Evolutionary conservation across 208 protist species (phyloP), one percentile per base, ranked within the genome.

Genomic region (Leishmania mexicana): DNA sequence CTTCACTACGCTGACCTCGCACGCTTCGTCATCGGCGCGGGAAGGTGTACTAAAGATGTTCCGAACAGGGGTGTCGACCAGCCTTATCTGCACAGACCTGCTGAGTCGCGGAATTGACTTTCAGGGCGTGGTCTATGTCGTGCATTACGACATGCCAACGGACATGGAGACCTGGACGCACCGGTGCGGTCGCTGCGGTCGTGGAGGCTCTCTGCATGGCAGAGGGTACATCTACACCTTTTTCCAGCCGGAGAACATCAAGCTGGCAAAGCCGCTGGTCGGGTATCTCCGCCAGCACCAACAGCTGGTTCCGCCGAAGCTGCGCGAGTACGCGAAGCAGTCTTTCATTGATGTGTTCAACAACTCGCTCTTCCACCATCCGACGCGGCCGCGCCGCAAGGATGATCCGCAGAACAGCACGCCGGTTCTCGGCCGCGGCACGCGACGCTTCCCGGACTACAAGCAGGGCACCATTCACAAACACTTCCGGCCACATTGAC

Each of bases 51-150:
- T 99, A 76, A 90, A 97, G 73, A 94, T 98, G 78, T 99, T 99
- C 82, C 60, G 93, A 40, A 90, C 80, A 3, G 99, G 98, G 60
- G 87, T 98, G 42, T 97, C 90, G 19, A 96, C 85, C 67, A 89
- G 99, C 38, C 94, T 99, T 1, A 81, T 99, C 7, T 99, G 93
- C 84, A 99, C 99, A 28, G 99, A 99, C 90, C 95, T 99, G 35
- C 97, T 99, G 35, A 99, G 99, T 4, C 95, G 99, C 62, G 98
- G 97, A 38, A 91, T 98, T 54, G 99, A 99, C 88, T 99, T 99
- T 80, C 88, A 95, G 15, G 85, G 98, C 17, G 90, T 99, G 8
- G 87, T 99, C 54, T 99, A 99, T 95, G 99, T 99, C 5, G 89
- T 99, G 60, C 95, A 99, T 84, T 95, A 99, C 65, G 99, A 99